Conservation (phyloP, 2,329 filamentous ascomycete species). For the Fusarium robinianum region DNA sequence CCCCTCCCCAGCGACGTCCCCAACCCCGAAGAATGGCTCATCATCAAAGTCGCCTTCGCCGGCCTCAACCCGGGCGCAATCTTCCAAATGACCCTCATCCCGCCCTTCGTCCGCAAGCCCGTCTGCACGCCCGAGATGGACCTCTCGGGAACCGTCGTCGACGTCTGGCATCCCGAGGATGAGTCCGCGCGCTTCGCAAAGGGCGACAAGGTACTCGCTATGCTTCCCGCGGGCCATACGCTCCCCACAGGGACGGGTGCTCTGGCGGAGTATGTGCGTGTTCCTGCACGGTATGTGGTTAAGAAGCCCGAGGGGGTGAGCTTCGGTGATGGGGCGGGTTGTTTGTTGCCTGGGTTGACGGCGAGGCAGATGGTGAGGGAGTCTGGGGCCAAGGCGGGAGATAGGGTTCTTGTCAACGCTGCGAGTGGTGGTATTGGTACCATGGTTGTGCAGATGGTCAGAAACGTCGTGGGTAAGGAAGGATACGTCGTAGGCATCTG, state of each 20-base stretch:
- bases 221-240: constrained; percentile 42
- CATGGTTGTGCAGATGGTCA: constrained; percentile 51
- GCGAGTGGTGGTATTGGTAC: constrained; percentile 57
- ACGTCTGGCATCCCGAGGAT: constrained; percentile 40
- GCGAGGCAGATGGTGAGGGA: constrained; percentile 46
- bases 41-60: constrained; percentile 48
- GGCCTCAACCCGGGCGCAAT: constrained; percentile 52
- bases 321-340: constrained; percentile 44
- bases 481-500: constrained; percentile 54
- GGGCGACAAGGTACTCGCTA: constrained; percentile 46
- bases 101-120: constrained; percentile 43
- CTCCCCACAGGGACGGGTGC: constrained; percentile 45
- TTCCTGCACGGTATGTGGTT: constrained; percentile 42
- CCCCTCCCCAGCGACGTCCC: constrained; percentile 37
- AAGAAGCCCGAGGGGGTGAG: constrained; percentile 38
- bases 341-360: constrained; percentile 46
- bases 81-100: constrained; percentile 48
- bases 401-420: constrained; percentile 53
- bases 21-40: constrained; percentile 42
- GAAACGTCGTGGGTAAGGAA: constrained; percentile 43
- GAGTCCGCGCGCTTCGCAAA: constrained; percentile 29
- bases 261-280: constrained; percentile 46
- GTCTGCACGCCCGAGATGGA: constrained; percentile 49
- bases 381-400: constrained; percentile 44
- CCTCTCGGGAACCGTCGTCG: constrained; percentile 47